Base-by-base conservation (phyloP, 768 basidiomycete species). In the Lactarius hatsudake region DNA sequence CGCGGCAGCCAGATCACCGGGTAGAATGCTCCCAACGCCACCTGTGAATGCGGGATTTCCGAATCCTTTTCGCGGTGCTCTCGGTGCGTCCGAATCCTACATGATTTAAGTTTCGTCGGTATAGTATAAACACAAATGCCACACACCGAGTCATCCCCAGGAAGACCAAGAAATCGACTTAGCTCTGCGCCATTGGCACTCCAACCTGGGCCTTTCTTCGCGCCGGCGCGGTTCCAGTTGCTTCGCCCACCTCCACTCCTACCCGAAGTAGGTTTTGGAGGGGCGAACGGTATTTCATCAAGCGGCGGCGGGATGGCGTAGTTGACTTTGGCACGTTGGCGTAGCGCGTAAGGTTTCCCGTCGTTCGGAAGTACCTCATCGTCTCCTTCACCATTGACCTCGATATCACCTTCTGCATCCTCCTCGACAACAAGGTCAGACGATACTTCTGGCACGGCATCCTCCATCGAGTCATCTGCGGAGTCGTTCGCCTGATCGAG, bases 231-330 rank as follows among this genome's bases (percentile, higher is more conserved):
- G 71, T 68, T 59, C 71, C 72, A 36, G 71, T 75, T 54, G 72
- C 76, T 60, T 77, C 81, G 67, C 26, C 79, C 76, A 62, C 79
- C 79, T 54, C 73, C 70, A 38, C 68, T 8, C 9, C 68, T 72
- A 7, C 60, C 65, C 9, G 71, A 51, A 32, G 73, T 71, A 12
- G 71, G 72, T 66, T 79, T 81, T 36, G 79, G 75, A 6, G 81
- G 80, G 0, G 84, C 83, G 53, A 81, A 81, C 2, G 75, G 77
- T 75, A 90, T 78, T 42, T 93, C 90, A 59, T 94, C 92, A 18
- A 94, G 78, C 0, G 91, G 89, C 0, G 92, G 91, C 1, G 89
- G 90, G 26, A 93, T 89, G 15, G 88, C 87, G 64, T 94, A 94
- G 73, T 93, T 92, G 71, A 94, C 86, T 67, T 83, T 82, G 55